phyloP scores from a whole-genome alignment of 202 grass and related monocot genomes.

The Zizania palustris region DNA sequence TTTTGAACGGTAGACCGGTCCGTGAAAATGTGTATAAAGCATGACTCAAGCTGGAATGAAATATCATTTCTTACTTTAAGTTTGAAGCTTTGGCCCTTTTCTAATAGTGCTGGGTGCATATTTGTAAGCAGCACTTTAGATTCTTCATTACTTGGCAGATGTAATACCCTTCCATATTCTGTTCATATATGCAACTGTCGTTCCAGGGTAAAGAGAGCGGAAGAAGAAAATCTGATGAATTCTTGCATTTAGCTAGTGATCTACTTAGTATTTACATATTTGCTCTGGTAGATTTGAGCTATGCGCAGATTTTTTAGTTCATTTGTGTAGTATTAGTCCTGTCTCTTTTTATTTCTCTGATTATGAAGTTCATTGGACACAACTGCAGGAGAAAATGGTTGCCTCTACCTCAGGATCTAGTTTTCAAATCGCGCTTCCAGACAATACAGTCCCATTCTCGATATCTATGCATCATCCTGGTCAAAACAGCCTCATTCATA shows the following conservation, averaged over 20 bases:
- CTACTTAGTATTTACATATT: not conserved
- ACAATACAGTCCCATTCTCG: conserved; percentile 41
- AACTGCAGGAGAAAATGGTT: conserved; percentile 67
- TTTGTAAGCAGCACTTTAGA: not conserved
- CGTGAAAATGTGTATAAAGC: not conserved
- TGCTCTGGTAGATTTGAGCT: conserved; percentile 26
- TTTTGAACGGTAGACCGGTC: not conserved
- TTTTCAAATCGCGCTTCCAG: conserved; percentile 44
- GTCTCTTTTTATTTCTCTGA: not conserved
- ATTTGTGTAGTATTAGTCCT: not conserved
- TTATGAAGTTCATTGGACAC: conserved; percentile 29
- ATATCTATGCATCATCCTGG: conserved; percentile 50
- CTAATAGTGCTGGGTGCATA: not conserved
- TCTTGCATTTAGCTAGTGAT: conserved; percentile 10
- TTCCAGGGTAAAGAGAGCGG: conserved; percentile 55
- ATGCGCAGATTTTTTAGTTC: conserved; percentile 22
- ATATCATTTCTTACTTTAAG: not conserved
- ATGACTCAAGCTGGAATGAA: not conserved
- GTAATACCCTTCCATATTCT: not conserved
- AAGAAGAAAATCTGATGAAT: conserved; percentile 54
- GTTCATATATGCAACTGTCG: not conserved
- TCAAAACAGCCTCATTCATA: conserved; percentile 39
- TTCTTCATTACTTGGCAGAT: not conserved
- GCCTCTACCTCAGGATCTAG: conserved; percentile 51
- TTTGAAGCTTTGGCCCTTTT: not conserved